Evolutionary conservation across 805 yeast genomes (phyloP).

Genomic region (Lachancea nothofagi): DNA sequence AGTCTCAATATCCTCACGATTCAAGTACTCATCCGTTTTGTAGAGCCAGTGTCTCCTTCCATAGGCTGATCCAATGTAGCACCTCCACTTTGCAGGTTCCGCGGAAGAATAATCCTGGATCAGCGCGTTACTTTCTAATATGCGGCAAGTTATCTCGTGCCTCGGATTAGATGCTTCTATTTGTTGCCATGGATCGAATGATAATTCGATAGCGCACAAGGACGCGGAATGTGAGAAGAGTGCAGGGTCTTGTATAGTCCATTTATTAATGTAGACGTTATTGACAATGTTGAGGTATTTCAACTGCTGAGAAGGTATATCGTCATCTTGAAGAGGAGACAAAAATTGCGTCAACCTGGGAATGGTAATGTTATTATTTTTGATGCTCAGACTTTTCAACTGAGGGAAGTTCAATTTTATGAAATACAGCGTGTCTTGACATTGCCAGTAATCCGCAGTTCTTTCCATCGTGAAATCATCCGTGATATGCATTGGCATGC

Average conservation of each 20-base stretch:
- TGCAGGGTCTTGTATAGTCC: conserved; percentile 49
- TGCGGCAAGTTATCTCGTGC: conserved; percentile 23
- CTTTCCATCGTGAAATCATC: conserved; percentile 23
- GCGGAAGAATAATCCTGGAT: conserved; percentile 21
- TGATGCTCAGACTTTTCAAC: conserved; percentile 34
- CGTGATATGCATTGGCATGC: conserved; percentile 48
- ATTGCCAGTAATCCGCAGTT: conserved; percentile 27
- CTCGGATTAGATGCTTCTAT: conserved; percentile 26
- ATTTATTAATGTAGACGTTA: conserved; percentile 51
- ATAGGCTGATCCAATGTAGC: conserved; percentile 35
- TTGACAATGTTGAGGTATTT: conserved; percentile 63
- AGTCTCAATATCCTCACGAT: conserved; percentile 32
- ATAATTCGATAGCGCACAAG: conserved; percentile 63
- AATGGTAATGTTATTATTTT: conserved; percentile 34
- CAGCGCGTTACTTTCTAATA: conserved; percentile 18
- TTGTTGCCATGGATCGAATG: conserved; percentile 42
- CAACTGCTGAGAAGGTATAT: conserved; percentile 28
- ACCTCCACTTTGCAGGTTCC: conserved; percentile 28
- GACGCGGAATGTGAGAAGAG: conserved; percentile 42
- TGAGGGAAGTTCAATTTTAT: conserved; percentile 38
- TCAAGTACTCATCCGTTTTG: conserved; percentile 36
- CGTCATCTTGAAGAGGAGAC: conserved; percentile 21
- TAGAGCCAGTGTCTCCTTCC: conserved; percentile 84
- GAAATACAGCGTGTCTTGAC: conserved; percentile 32
- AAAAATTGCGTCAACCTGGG: conserved; percentile 32